A percentile compares a stretch with the other conserved stretches of the same genome.
Conservation (phyloP, 768 basidiomycete genomes). For the Mycena latifolia region DNA sequence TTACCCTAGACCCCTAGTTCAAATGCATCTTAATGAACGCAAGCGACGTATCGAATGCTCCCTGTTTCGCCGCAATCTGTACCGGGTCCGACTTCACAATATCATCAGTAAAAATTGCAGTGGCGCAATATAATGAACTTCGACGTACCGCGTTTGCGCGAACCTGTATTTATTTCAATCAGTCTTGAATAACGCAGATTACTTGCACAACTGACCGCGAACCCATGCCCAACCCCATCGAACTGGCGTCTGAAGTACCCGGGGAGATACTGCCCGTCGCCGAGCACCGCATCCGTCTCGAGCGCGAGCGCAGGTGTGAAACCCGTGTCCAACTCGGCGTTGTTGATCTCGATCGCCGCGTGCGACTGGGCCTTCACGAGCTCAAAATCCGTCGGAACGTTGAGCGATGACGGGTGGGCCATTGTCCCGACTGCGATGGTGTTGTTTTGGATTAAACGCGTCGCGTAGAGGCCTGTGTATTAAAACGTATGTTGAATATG, state of each 20-base stretch:
- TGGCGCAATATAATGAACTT: neutral
- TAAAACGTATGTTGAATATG: too few species aligned
- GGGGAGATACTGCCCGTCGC: constrained; percentile 24
- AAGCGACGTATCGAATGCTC: constrained; percentile 35
- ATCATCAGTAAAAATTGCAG: neutral
- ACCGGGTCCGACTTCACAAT: constrained; percentile 31
- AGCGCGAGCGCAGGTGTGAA: constrained; percentile 33
- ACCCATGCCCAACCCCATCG: constrained; percentile 35
- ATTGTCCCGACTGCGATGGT: constrained; percentile 35
- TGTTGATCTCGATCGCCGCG: constrained; percentile 35
- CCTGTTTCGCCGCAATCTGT: constrained; percentile 34
- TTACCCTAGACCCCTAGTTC: constrained; percentile 10
- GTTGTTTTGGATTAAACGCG: constrained; percentile 37
- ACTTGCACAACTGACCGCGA: constrained; percentile 26
- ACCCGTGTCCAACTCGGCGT: constrained; percentile 35
- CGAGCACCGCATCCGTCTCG: constrained; percentile 31
- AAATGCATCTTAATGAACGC: constrained; percentile 31
- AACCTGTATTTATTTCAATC: constrained; percentile 18
- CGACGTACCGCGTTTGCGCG: constrained; percentile 32
- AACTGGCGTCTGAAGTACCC: constrained; percentile 36
- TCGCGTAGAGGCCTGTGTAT: constrained; percentile 34
- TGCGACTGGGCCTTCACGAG: constrained; percentile 32
- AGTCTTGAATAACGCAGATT: neutral
- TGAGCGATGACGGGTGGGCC: constrained; percentile 33
- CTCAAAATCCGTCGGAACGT: constrained; percentile 35